A percentile compares a stretch with the other conserved stretches of the same genome.
These are phyloP conservation scores for Talinum fruticosum DNA, from an alignment of 148 eudicot species.

Conservation along the genomic window DNA sequence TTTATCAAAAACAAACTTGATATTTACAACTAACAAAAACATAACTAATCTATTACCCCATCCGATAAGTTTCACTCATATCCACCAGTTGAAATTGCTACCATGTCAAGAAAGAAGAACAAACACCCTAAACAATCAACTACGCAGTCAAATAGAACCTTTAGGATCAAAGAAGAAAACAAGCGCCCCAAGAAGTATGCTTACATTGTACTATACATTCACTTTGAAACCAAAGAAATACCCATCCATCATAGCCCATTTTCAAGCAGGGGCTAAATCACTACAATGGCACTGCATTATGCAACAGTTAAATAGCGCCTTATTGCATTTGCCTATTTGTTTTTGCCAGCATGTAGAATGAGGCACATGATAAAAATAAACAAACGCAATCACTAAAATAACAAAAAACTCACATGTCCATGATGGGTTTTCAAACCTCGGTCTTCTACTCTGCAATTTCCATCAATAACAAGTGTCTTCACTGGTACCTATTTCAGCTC, in stretches of 20 bases:
- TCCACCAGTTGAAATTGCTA: neutral
- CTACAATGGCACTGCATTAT: neutral
- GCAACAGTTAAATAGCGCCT: neutral
- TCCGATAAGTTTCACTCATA: neutral
- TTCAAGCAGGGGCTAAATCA: neutral
- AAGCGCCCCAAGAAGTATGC: conserved; percentile 1
- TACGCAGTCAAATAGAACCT: neutral
- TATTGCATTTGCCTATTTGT: neutral
- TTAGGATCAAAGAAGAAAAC: neutral
- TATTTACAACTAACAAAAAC: neutral
- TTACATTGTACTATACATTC: neutral
- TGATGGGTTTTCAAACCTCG: conserved; percentile 97
- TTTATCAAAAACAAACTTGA: neutral
- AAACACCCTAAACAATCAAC: neutral
- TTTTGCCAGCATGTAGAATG: neutral
- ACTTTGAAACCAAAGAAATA: neutral
- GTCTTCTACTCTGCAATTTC: conserved; percentile 98
- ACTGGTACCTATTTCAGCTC: conserved; percentile 58
- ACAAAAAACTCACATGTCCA: conserved; percentile 80
- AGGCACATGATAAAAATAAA: conserved; percentile 1
- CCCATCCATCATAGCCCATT: neutral
- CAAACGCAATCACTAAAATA: conserved; percentile 12
- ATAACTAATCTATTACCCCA: neutral
- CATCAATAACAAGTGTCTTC: conserved; percentile 89
- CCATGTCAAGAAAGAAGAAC: neutral